Base-by-base conservation (phyloP, 2,329 filamentous ascomycete genomes). In the Penicillium concentricum region DNA sequence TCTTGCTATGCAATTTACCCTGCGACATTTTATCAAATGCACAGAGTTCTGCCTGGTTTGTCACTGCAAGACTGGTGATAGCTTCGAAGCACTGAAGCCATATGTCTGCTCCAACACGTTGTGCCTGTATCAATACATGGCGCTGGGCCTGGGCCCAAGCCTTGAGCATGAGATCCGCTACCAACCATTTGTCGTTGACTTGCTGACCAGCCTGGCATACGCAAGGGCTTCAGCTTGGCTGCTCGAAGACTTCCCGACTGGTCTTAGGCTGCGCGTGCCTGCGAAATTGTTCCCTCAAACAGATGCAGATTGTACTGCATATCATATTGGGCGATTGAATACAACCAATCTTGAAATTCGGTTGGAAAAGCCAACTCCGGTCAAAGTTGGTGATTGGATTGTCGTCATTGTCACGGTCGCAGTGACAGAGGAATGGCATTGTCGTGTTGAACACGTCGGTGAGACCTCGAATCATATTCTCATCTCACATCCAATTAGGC, bases 31-130 rank as follows among this genome's bases (percentile, higher is more conserved):
- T 58, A 83, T 89, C 8, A 87, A 85, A 57, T 96, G 91, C 70
- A 91, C 90, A 0, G 87, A 94, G 52, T 96, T 93, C 72, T 97
- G 92, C 72, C 82, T 96, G 53, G 86, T 92, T 24, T 97, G 92
- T 67, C 90, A 95, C 72, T 83, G 83, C 62, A 87, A 82, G 62
- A 81, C 90, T 35, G 73, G 83, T 1, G 81, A 80, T 2, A 82
- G 84, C 0, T 86, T 93, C 37, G 77, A 80, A 61, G 75, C 78
- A 0, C 54, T 81, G 30, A 80, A 78, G 57, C 78, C 78, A 2
- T 91, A 89, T 59, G 91, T 96, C 43, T 97, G 92, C 74, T 84
- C 84, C 22, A 82, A 84, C 13, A 79, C 82, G 1, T 79, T 97
- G 3, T 97, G 92, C 67, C 78, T 96, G 4, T 96, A 90, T 67